phyloP scores from a whole-genome alignment of 805 yeast species.

The Saitoella complicata region DNA sequence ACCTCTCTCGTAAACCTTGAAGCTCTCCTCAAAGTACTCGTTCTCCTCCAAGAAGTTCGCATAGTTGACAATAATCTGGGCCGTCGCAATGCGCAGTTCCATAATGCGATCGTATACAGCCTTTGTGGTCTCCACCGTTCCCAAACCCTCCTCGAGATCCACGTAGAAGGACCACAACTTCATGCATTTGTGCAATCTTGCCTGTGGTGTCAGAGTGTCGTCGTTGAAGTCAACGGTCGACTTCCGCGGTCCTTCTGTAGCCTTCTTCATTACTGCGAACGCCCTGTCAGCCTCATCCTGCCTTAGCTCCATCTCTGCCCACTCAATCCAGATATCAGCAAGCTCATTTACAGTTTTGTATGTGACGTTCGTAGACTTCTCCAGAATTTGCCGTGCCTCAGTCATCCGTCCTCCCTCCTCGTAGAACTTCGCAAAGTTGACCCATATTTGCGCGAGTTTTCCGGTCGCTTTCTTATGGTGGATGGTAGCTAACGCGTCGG shows the following conservation, averaged over 20 bases:
- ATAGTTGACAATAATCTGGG: slow-evolving; percentile 47
- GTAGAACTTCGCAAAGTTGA: slow-evolving; percentile 49
- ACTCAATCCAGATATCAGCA: slow-evolving; percentile 51
- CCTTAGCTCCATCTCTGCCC: slow-evolving; percentile 54
- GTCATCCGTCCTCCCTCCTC: slow-evolving; percentile 32
- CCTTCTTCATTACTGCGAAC: slow-evolving; percentile 26
- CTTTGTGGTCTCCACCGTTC: slow-evolving; percentile 23
- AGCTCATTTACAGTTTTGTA: slow-evolving; percentile 46
- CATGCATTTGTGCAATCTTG: slow-evolving; percentile 41
- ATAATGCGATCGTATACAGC: slow-evolving; percentile 38
- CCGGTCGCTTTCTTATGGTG: slow-evolving; percentile 38
- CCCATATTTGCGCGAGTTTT: slow-evolving; percentile 47
- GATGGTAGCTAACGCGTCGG: slow-evolving; percentile 47
- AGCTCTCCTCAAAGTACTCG: slow-evolving; percentile 32
- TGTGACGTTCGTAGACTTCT: slow-evolving; percentile 56
- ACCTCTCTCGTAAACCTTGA: slow-evolving; percentile 53
- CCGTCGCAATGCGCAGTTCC: slow-evolving; percentile 49
- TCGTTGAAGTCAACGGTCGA: slow-evolving; percentile 26
- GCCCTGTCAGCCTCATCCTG: slow-evolving; percentile 32
- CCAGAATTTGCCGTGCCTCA: slow-evolving; percentile 46
- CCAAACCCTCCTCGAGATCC: slow-evolving; percentile 45
- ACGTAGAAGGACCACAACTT: slow-evolving; percentile 60
- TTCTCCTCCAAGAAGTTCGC: slow-evolving; percentile 42
- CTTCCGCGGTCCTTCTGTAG: slow-evolving; percentile 26
- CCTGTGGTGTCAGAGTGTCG: slow-evolving; percentile 34